phyloP scores from a whole-genome alignment of 352 stramenopile genomes.

The Phytopythium helicoides region DNA sequence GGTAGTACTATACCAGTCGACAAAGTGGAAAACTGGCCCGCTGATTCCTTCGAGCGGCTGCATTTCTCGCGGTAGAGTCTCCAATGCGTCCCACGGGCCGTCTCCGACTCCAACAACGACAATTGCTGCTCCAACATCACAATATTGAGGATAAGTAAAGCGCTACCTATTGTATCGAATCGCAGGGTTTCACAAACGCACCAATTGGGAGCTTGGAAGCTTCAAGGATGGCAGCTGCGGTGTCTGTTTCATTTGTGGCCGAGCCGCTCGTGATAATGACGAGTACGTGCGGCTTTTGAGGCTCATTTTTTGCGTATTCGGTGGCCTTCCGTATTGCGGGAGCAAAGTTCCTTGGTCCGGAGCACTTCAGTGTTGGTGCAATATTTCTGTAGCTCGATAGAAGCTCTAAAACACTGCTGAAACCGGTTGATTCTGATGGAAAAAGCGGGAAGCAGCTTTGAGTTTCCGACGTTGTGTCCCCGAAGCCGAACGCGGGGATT shows the following conservation, averaged over 20 bases:
- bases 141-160: too few relatives aligned
- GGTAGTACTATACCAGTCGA: slow-evolving; percentile 79
- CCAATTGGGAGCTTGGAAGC: slow-evolving; percentile 79
- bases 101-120: slow-evolving; percentile 82
- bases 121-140: slow-evolving; percentile 21
- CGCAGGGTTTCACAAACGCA: too few relatives aligned
- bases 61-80: slow-evolving; percentile 78
- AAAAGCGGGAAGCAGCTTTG: slow-evolving; percentile 56
- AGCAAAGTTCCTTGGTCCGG: slow-evolving; percentile 58
- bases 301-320: slow-evolving; percentile 31
- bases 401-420: slow-evolving; percentile 48
- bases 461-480: slow-evolving; percentile 19
- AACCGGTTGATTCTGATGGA: slow-evolving; percentile 21
- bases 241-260: slow-evolving; percentile 60
- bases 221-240: slow-evolving; percentile 57
- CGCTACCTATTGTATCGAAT: too few relatives aligned
- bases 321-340: slow-evolving; percentile 72
- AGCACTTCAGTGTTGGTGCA: slow-evolving; percentile 61
- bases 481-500: slow-evolving; percentile 74
- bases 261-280: slow-evolving; percentile 80
- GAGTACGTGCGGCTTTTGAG: slow-evolving; percentile 64
- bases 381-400: slow-evolving; percentile 62
- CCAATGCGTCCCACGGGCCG: slow-evolving; percentile 79
- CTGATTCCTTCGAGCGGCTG: slow-evolving; percentile 30
- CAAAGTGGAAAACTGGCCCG: slow-evolving; percentile 76